Base-by-base conservation (phyloP, 306 rosid genomes). In the Acacia confusa region DNA sequence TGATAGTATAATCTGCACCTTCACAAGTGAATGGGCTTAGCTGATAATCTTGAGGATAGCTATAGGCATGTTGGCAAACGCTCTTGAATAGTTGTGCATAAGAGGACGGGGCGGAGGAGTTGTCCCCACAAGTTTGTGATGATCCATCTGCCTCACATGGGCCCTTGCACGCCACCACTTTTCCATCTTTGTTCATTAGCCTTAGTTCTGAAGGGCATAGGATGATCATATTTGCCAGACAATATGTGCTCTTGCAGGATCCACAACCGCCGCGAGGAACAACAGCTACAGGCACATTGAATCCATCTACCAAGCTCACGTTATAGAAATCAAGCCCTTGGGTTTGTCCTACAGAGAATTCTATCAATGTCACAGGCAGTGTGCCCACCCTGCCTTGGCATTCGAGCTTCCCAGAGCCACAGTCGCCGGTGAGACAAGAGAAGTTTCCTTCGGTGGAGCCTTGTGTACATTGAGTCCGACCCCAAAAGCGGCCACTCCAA, bases 401-500 rank as follows among this genome's bases (percentile, higher is more conserved):
- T 74, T 94, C 94, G 0, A 91, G 9, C 57, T 83, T 89, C 0
- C 90, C 89, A n/a, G 98, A 94, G 70, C 96, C 92, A 9, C 98
- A 94, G 20, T 94, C 96, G 0, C 91, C 98, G 3, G 97, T 94
- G 78, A 77, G 78, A 68, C 98, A 94, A 48, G 97, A 63, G 94
- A 92, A 92, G 27, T 90, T 94, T 0, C 98, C 2, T 43, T 14
- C 94, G 79, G 92, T 58, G 82, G 91, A 83, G 73, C 90, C 95
- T 64, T 91, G 78, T 17, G 90, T 24, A 79, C 98, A 94, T 53
- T 61, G 92, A 4, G 98, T 92, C 25, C 98, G 45, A 7, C 92
- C 98, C 98, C 97, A 94, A 80, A 94, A 89, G 2, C 98, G 92
- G 34, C 97, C 98, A 0, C 89, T 92, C 98, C 98, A 94, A 0